Percentiles rank a stretch among this genome's conserved stretches.
These are phyloP conservation scores for Mucor lusitanicus DNA, from an alignment of 371 early-diverging fungal genomes.

Conservation along the genomic window DNA sequence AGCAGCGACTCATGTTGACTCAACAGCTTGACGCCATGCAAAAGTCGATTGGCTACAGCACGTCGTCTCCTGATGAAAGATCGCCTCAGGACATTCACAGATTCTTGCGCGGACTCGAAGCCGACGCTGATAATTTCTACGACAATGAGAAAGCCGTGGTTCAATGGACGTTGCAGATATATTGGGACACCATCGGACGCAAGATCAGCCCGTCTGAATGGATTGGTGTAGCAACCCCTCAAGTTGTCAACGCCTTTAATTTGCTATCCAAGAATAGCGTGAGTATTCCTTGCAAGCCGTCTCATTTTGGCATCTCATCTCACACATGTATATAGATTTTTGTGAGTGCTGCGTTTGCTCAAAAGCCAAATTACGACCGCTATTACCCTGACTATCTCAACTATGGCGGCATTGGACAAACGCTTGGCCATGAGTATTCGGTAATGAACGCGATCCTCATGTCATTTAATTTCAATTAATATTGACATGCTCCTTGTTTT, in stretches of 20 bases:
- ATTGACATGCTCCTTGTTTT: not conserved
- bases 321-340: constrained; percentile 36
- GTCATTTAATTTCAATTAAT: not conserved
- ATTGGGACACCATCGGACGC: constrained; percentile 38
- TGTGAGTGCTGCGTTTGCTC: constrained; percentile 64
- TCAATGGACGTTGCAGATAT: constrained; percentile 26
- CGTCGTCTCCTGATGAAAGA: constrained; percentile 45
- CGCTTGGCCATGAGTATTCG: constrained; percentile 66
- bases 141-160: constrained; percentile 42
- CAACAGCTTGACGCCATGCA: constrained; percentile 21
- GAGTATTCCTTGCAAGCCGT: not conserved
- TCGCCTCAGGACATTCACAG: constrained; percentile 43
- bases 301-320: not conserved
- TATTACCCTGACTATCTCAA: constrained; percentile 58
- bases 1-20: not conserved
- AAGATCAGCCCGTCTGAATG: constrained; percentile 49
- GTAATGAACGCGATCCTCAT: constrained; percentile 26
- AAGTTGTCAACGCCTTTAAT: constrained; percentile 53
- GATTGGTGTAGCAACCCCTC: constrained; percentile 43
- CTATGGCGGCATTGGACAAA: constrained; percentile 62
- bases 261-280: constrained; percentile 27
- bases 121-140: constrained; percentile 44
- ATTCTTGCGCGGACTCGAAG: constrained; percentile 37
- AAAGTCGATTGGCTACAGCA: constrained; percentile 52
- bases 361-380: constrained; percentile 49